Base-by-base conservation (phyloP, 1,139 yeast species). In the Geotrichum cucujoidarum region DNA sequence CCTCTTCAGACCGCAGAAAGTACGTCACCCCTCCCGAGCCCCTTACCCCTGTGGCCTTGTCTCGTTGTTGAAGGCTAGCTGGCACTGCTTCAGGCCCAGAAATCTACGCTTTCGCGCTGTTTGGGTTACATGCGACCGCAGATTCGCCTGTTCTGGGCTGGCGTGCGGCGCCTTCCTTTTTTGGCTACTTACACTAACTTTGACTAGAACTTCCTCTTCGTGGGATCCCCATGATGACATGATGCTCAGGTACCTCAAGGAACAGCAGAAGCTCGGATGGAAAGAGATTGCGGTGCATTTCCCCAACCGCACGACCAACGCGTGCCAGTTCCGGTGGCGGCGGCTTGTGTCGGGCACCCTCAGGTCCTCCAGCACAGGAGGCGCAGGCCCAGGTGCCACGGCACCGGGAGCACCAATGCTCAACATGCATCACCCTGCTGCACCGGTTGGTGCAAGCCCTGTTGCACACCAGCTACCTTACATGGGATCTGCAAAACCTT, bases 281-380 rank as follows among this genome's bases (percentile, higher is more conserved):
- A 83, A 83, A 66, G 90, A 83, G 56, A 83, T 84, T 47, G 83
- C 92, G 11, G 69, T 77, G 41, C 77, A 83, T 59, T 84, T 84
- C 67, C 74, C 72, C 45, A 77, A 80, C 60, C 70, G 94, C 62
- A 84, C 92, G 1, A 85, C 92, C 27, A 84, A 84, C 62, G 92
- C 92, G 4, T 84, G 92, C 60, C 94, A 84, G 62, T 84, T 84
- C 61, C 72, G 94, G 59, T 84, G 92, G 92, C 73, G 94, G 58
- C 68, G 92, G 45, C 71, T 84, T 25, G 71, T 72, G 55, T 67
- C 73, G 2, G 77, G 76, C n/a, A 67, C 73, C 25, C 60, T 72
- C 29, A 55, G 70, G 7, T 36, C 40, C 5, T 35, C 38, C 10
- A 8, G 24, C 11, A 39, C 31, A 32, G 36, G 31, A 44, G 27